Percentiles rank a stretch among this genome's conserved stretches.
These are phyloP conservation scores for Sequoia sempervirens DNA, from an alignment of 75 land plant species.

Conservation along the genomic window DNA sequence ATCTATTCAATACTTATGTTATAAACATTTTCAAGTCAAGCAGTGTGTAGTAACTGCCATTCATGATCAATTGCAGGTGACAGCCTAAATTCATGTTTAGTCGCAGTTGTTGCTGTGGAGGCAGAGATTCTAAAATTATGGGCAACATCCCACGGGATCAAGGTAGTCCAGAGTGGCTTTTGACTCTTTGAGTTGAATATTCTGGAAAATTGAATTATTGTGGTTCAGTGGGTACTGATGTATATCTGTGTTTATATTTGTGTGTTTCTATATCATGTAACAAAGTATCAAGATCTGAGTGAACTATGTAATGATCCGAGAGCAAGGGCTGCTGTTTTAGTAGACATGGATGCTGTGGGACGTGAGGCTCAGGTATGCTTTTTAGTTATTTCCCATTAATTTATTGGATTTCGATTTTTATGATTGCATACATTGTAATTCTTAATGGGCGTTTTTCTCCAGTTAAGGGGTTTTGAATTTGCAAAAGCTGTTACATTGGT, in stretches of 20 bases:
- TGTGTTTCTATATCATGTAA: background rate
- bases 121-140: constrained; percentile 74
- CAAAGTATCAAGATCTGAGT: constrained; percentile 61
- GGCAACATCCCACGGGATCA: constrained; percentile 86
- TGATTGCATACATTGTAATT: background rate
- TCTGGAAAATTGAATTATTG: background rate
- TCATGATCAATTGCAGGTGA: constrained; percentile 54
- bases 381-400: background rate
- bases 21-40: background rate
- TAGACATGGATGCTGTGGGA: constrained; percentile 88
- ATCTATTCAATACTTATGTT: background rate
- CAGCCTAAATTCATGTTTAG: constrained; percentile 84
- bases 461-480: constrained; percentile 97
- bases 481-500: constrained; percentile 85
- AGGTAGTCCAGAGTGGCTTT: constrained; percentile 35
- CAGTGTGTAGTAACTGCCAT: background rate
- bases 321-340: constrained; percentile 69
- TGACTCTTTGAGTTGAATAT: background rate
- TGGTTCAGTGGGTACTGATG: background rate
- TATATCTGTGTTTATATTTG: constrained; percentile 12
- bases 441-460: constrained; percentile 8
- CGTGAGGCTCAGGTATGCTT: constrained; percentile 65
- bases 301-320: constrained; percentile 68
- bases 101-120: constrained; percentile 83
- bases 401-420: background rate